Evolutionary conservation across 2,329 filamentous ascomycete genomes (phyloP), one percentile per base, ranked within the genome.

Genomic region (Colletotrichum godetiae): DNA sequence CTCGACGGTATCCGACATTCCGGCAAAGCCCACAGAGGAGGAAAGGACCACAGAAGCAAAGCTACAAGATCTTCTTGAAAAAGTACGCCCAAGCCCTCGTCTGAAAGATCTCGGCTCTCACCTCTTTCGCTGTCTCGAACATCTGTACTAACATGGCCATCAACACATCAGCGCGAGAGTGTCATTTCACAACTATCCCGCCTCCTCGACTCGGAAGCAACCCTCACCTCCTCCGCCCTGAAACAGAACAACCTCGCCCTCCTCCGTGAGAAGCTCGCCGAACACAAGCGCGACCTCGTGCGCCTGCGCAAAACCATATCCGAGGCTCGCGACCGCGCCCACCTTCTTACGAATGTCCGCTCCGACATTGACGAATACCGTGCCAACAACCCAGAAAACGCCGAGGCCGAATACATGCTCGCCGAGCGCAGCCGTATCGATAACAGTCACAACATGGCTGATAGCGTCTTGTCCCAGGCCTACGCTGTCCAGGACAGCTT

Each of bases 401-500:
- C 92, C 67, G 97, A 98, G 85, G 95, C 95, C 59, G 96, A 99
- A 74, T 99, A 98, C 86, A 98, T 99, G 95, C 89, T 99, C 33
- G 93, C 94, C 78, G 97, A 99, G 88, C 90, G 97, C 64, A 86
- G 88, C 75, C 90, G 94, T 76, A 91, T 99, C 80, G 97, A 99
- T 80, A 93, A 95, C 81, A 97, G 94, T 79, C 93, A 98, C 83
- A 93, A 91, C 77, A 92, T 97, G 87, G 93, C 95, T 60, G 97
- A 99, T 82, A 93, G 91, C 75, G 95, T 99, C 42, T 88, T 99
- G 73, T 95, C 93, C 80, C 97, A 98, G 86, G 97, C 97, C 8
- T 99, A 99, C 84, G 95, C 96, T 12, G 95, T 98, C 66, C 97
- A 98, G 81, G 95, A 98, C 85, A 95, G 88, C 82, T 98, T 99